Base-by-base conservation (phyloP, 1,284 basidiomycete genomes). In the Sporisorium scitamineum region DNA sequence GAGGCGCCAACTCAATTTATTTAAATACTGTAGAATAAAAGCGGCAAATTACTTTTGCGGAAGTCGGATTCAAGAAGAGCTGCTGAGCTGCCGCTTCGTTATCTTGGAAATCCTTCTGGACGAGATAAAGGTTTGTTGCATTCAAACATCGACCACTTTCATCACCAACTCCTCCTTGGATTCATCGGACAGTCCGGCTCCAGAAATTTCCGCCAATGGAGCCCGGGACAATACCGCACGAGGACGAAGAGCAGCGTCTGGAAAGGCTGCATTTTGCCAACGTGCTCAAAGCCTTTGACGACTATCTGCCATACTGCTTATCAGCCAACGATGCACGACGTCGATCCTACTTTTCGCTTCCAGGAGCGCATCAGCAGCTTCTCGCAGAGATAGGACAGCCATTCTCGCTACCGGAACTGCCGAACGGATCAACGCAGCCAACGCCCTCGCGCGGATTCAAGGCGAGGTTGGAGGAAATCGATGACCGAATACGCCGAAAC, bases 401-500 rank as follows among this genome's bases (percentile, higher is more conserved):
- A 6, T 54, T 84, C 4, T 77, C 75, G 0, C 59, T 74, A 27
- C 82, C 79, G 3, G 45, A 66, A 24, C 69, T 78, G 14, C 54
- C 61, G 16, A 20, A 26, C 29, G 44, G 34, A 52, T 20, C 51
- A 10, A 11, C 54, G 5, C 37, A 32, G 16, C 11, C 34, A 2
- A 16, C 37, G n/a, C 50, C 32, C 27, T 8, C 48, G 29, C 57
- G 58, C 26, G 48, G 83, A 4, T 74, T 84, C 61, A 78, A 63
- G 37, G 60, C 69, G 9, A 62, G 79, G 18, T 39, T 85, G 26
- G 79, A 78, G 22, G 84, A 84, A 58, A 77, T 85, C n/a, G 84
- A 85, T 58, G 84, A 85, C 37, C 74, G 84, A 1, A 84, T 85
- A 34, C 78, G 84, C 2, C 71, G 83, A 9, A 85, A 85, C 44